phyloP scores from a whole-genome alignment of 768 basidiomycete genomes.

The Daedaleopsis sinensis region DNA sequence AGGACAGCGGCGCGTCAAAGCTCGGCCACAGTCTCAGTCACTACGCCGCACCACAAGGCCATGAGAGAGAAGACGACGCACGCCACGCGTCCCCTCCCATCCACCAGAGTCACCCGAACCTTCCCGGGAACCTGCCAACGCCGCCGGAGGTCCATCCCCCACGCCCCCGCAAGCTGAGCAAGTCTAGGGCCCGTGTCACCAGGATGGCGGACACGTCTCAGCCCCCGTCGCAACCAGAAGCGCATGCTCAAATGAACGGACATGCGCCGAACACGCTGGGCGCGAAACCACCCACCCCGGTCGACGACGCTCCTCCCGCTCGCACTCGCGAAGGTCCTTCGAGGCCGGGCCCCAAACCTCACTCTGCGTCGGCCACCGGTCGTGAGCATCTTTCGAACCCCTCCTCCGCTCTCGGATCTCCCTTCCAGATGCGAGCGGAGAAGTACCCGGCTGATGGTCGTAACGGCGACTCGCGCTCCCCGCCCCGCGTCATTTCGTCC shows the following conservation, averaged over 20 bases:
- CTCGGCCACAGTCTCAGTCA: constrained; percentile 2
- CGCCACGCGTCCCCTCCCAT: constrained; percentile 4
- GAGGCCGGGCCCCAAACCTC: constrained; percentile 1
- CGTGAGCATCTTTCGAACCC: background rate
- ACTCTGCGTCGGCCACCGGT: background rate
- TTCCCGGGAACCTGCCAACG: constrained; percentile 8
- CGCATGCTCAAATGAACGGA: background rate
- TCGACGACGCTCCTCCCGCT: constrained; percentile 16
- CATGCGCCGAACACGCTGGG: constrained; percentile 9
- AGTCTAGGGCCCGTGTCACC: constrained; percentile 20
- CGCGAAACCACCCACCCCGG: constrained; percentile 20
- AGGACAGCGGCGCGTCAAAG: background rate
- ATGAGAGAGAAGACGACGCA: constrained; percentile 1
- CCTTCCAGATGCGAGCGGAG: constrained; percentile 17
- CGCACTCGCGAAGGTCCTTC: constrained; percentile 5
- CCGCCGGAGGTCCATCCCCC: constrained; percentile 19
- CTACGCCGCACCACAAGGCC: background rate
- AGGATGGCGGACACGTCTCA: constrained; percentile 3
- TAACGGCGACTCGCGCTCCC: background rate
- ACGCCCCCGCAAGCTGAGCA: constrained; percentile 24
- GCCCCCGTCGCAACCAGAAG: constrained; percentile 1
- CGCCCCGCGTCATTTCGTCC: constrained; percentile 14
- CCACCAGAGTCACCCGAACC: constrained; percentile 1
- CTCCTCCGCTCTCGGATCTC: constrained; percentile 14
- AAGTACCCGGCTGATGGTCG: constrained; percentile 7